Evolutionary conservation across 2,329 filamentous ascomycete genomes (phyloP).

Genomic region (Didymella exigua): DNA sequence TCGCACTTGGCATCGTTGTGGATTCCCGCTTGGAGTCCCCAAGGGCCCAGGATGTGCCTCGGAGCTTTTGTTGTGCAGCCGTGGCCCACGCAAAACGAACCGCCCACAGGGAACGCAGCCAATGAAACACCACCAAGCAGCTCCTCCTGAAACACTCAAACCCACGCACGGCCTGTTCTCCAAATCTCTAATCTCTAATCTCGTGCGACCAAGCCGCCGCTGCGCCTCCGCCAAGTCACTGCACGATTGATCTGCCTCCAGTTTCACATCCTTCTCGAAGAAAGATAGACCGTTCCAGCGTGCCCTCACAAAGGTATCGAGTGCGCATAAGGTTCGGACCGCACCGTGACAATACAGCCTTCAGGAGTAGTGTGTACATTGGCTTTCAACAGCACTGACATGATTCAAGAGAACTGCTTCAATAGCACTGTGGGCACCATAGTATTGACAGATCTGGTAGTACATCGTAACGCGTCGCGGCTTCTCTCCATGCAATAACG

Average conservation of each 20-base stretch:
- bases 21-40: neutral
- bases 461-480: conserved; percentile 17
- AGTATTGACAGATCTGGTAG: conserved; percentile 20
- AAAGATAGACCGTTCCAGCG: neutral
- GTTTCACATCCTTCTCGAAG: neutral
- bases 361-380: no score
- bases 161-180: neutral
- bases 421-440: conserved; percentile 6
- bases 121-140: conserved; percentile 8
- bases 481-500: conserved; percentile 8
- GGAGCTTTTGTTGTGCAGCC: conserved; percentile 13
- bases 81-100: neutral
- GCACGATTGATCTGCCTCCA: neutral
- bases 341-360: no score
- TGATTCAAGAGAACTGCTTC: neutral
- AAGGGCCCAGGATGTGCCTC: conserved; percentile 2
- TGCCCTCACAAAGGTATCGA: neutral
- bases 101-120: neutral
- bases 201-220: neutral
- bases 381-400: neutral
- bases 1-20: conserved; percentile 9
- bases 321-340: no score
- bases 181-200: neutral
- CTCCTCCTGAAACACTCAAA: conserved; percentile 1
- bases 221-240: conserved; percentile 8